These are phyloP conservation scores for Globisporangium spinosum DNA, from an alignment of 352 stramenopile species.

Conservation along the genomic window DNA sequence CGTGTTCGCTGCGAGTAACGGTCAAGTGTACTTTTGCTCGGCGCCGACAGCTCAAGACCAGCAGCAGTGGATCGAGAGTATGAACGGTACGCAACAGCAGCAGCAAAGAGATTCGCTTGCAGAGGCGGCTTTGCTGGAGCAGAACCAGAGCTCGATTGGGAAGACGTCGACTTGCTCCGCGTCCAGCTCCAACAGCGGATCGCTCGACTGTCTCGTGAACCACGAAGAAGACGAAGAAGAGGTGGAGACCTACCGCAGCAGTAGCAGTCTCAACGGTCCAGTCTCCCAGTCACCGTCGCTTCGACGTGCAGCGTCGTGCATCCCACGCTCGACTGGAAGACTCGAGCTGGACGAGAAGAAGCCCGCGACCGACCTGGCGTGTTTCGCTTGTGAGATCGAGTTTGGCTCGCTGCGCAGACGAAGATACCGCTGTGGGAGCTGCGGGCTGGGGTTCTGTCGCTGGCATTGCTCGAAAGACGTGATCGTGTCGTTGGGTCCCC, in stretches of 20 bases:
- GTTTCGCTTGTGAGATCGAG: constrained; percentile 22
- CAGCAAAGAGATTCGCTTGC: not conserved
- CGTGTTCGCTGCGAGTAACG: constrained; percentile 23
- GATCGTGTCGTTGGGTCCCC: constrained; percentile 3
- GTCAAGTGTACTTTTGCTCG: constrained; percentile 30
- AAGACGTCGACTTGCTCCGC: not conserved
- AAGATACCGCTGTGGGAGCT: constrained; percentile 24
- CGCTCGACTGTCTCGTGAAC: constrained; percentile 1
- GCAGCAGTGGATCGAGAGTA: constrained; percentile 24
- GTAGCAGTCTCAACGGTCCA: not conserved
- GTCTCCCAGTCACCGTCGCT: constrained; percentile 1
- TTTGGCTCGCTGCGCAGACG: constrained; percentile 22
- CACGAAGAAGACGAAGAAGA: not conserved
- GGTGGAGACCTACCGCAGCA: not conserved
- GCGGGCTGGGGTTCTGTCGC: constrained; percentile 25
- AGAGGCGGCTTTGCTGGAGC: not conserved
- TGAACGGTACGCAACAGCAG: constrained; percentile 14
- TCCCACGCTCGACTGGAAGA: not conserved
- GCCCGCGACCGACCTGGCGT: constrained; percentile 5
- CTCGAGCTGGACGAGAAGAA: constrained; percentile 13
- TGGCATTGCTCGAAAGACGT: constrained; percentile 26
- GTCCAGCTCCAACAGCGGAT: constrained; percentile 6
- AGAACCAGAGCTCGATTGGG: constrained; percentile 4
- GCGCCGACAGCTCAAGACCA: constrained; percentile 24
- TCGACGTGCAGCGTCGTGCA: constrained; percentile 1